Evolutionary conservation across 2,329 filamentous ascomycete genomes (phyloP), one percentile per base, ranked within the genome.

Genomic region (Trichoderma koningiopsis): DNA sequence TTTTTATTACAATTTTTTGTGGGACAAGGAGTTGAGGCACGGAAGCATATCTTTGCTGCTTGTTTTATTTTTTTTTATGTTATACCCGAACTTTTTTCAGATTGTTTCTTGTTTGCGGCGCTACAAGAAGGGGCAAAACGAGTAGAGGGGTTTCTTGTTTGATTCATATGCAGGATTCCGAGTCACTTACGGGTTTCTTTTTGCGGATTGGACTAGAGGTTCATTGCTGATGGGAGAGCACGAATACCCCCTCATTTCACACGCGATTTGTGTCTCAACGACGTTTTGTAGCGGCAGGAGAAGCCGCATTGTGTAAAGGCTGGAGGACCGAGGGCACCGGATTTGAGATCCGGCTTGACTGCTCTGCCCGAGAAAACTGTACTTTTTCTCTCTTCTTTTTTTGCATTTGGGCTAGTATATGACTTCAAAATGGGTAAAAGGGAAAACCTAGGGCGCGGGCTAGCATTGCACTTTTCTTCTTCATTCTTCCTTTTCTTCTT

Each of bases 21-120:
- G 66, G 66, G 59, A 65, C 68, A 64, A 60, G 70, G 71, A 71
- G 73, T 72, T 73, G 40, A 53, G 70, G 72, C 60, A 47, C 60
- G 27, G 63, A 61, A 63, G 24, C 62, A 47, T 59, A 33, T 67
- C 37, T 56, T 64, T 56, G 22, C n/a, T 49, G 47, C 47, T 64
- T 56, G n/a, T 55, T 53, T 61, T 62, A 11, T 40, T 70, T 68
- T 58, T 10, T 69, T 57, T 55, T 61, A 52, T 68, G 63, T 70
- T 70, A 70, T 70, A 70, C 69, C 69, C 69, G 66, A 70, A 56
- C 61, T 49, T 49, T 59, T 70, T 68, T 70, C 52, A 59, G 63
- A 55, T 70, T 64, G 52, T 59, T 59, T 67, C 55, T 59, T 67
- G 43, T 64, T 63, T 68, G 59, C 66, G 68, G 53, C 33, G 31